Evolutionary conservation across 176 grass and related monocot genomes (phyloP).

Genomic region (Eragrostis nindensis): DNA sequence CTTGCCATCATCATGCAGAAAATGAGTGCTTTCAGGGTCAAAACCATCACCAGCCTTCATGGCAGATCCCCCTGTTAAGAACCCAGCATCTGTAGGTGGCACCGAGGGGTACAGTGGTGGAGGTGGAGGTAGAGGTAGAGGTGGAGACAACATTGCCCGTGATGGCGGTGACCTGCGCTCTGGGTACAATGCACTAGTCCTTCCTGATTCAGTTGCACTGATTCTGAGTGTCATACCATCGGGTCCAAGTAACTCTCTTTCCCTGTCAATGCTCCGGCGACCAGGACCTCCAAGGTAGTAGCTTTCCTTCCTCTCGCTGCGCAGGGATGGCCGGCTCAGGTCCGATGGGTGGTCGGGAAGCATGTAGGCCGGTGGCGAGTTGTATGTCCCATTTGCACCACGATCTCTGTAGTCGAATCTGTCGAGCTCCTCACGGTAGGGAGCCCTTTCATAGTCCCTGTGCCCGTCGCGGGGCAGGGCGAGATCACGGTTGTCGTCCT

Average conservation of each 20-base stretch:
- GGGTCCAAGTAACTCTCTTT: neutral
- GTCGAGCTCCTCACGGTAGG: constrained; percentile 23
- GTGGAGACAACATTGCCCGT: neutral
- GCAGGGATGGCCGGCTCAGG: constrained; percentile 22
- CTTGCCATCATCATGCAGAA: constrained; percentile 13
- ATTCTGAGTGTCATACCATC: constrained; percentile 17
- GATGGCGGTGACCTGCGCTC: neutral
- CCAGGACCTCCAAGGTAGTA: constrained; percentile 27
- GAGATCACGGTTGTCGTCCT: neutral
- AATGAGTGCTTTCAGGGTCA: neutral
- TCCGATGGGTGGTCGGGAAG: constrained; percentile 44
- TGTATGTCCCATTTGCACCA: neutral
- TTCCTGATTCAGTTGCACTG: constrained; percentile 15
- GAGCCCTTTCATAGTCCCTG: constrained; percentile 12
- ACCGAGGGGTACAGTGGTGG: constrained; percentile 36
- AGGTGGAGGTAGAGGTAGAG: no score
- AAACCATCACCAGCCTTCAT: constrained; percentile 30
- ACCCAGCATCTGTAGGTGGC: constrained; percentile 38
- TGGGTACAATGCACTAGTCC: constrained; percentile 39
- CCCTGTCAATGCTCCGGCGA: constrained; percentile 22
- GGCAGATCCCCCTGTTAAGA: constrained; percentile 12
- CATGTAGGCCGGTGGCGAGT: constrained; percentile 41
- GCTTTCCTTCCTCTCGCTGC: constrained; percentile 23
- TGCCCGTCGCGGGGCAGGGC: no score
- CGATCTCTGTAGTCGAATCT: neutral